Evolutionary conservation across 2,329 filamentous ascomycete genomes (phyloP).

Genomic region (Talaromyces sp.): DNA sequence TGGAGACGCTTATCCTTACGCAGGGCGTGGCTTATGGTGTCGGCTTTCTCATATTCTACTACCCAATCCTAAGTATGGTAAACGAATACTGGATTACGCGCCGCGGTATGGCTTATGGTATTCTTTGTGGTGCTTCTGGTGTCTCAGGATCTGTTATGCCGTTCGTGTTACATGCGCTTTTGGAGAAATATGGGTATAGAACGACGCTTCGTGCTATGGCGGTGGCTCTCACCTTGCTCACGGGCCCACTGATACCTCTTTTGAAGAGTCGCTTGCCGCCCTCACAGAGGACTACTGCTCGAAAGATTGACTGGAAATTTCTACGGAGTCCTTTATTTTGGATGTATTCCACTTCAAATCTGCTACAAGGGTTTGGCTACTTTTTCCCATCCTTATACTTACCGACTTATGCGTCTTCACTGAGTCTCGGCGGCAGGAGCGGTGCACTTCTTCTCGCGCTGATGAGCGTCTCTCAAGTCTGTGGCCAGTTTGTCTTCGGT

Average conservation of each 20-base stretch:
- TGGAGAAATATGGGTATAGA: background rate
- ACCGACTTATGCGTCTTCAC: background rate
- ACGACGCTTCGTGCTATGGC: background rate
- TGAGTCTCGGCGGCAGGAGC: background rate
- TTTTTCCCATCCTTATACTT: background rate
- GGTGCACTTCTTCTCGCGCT: background rate
- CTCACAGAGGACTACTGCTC: background rate
- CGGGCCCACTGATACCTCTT: background rate
- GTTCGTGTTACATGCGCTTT: background rate
- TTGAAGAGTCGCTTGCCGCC: background rate
- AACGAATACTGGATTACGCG: background rate
- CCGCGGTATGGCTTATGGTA: slow-evolving; percentile 1
- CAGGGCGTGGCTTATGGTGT: background rate
- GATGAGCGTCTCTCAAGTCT: background rate
- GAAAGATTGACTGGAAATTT: background rate
- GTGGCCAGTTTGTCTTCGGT: background rate
- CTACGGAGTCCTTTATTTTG: background rate
- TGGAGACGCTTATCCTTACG: background rate
- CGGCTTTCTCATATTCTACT: background rate
- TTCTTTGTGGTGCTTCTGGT: background rate
- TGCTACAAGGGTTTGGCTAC: background rate
- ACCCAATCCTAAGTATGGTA: background rate
- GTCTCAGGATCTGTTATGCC: background rate
- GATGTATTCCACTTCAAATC: background rate
- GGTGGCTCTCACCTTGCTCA: background rate